A percentile compares a stretch with the other conserved stretches of the same genome.
Conservation (phyloP, 2,329 filamentous ascomycete species). For the Colletotrichum sp. region DNA sequence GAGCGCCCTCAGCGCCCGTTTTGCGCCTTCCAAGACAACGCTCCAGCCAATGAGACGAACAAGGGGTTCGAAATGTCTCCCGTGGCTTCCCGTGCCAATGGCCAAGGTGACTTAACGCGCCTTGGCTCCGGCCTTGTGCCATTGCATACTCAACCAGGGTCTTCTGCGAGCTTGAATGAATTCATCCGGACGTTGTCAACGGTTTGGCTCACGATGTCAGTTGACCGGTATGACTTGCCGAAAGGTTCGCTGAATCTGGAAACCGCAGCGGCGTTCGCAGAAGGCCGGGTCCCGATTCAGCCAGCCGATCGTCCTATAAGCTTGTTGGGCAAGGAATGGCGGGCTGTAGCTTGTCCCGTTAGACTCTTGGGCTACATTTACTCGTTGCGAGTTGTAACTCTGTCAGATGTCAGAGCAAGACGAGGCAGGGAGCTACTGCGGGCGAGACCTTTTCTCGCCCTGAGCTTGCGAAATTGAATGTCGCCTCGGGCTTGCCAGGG, state of each 20-base stretch:
- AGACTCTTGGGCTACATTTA: slow-evolving; percentile 7
- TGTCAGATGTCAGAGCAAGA: slow-evolving; percentile 10
- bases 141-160: background rate
- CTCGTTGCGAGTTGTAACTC: slow-evolving; percentile 2
- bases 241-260: background rate
- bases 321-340: background rate
- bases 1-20: background rate
- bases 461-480: background rate
- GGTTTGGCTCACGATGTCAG: background rate
- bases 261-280: background rate
- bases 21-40: background rate
- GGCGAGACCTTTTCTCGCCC: slow-evolving; percentile 5
- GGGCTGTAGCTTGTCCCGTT: background rate
- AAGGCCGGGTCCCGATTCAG: background rate
- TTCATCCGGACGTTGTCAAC: background rate
- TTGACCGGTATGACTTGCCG: background rate
- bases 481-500: background rate
- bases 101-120: background rate
- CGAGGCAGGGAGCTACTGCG: background rate
- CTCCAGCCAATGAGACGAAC: background rate
- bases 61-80: background rate
- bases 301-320: background rate
- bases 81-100: background rate
- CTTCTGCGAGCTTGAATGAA: background rate
- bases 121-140: background rate